Conservation (phyloP, 768 basidiomycete species). For the Pleurotus platypus region DNA sequence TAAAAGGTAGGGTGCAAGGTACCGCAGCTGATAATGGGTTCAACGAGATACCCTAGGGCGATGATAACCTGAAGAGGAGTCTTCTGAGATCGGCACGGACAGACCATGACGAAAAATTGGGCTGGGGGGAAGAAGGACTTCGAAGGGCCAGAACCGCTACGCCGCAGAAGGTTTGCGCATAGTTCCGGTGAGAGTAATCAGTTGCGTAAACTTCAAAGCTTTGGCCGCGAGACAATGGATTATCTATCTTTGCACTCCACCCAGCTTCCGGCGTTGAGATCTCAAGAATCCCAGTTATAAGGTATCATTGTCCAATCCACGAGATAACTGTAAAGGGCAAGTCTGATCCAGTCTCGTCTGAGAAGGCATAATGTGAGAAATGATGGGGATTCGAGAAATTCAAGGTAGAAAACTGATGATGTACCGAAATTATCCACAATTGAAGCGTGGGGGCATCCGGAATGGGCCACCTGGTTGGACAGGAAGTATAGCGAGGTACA, state of each 20-base stretch:
- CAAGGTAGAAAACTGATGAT: background rate
- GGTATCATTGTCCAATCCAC: background rate
- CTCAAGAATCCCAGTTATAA: background rate
- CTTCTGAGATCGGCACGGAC: no score
- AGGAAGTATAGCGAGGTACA: background rate
- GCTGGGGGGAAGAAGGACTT: background rate
- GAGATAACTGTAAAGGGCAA: slow-evolving; percentile 11
- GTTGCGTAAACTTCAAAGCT: no score
- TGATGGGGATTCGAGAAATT: slow-evolving; percentile 1
- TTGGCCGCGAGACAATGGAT: no score
- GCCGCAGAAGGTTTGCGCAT: no score
- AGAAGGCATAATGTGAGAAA: slow-evolving; percentile 3
- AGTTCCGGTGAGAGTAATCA: no score
- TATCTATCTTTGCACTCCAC: no score
- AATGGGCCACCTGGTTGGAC: background rate
- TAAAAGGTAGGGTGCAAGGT: no score
- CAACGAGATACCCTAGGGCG: no score
- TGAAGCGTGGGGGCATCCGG: background rate
- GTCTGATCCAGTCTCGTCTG: slow-evolving; percentile 31
- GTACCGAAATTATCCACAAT: slow-evolving; percentile 1
- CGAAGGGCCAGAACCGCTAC: background rate
- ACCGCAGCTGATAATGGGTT: no score
- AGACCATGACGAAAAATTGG: background rate
- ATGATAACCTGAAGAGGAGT: no score
- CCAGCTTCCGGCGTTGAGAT: background rate